These are phyloP conservation scores for Galeopsis tetrahit DNA, from an alignment of 257 asterid species.

Conservation along the genomic window DNA sequence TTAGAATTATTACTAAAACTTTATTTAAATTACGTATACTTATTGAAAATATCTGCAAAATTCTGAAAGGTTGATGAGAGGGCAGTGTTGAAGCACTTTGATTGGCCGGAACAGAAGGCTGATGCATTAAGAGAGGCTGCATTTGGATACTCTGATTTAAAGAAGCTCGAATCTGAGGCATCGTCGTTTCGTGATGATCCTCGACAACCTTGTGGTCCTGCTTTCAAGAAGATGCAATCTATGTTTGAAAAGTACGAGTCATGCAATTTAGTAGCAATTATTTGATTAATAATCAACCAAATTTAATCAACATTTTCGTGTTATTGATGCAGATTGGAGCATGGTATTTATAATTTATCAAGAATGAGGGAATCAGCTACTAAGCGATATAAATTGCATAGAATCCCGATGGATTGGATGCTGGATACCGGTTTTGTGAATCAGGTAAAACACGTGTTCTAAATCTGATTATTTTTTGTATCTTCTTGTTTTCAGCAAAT, in stretches of 20 bases:
- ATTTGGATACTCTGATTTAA: conserved; percentile 86
- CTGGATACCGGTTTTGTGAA: conserved; percentile 73
- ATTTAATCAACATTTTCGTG: conserved; percentile 1
- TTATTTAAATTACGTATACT: neutral
- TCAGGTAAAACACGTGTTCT: conserved; percentile 55
- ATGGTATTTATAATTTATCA: conserved; percentile 74
- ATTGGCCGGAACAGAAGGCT: conserved; percentile 97
- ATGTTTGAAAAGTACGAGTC: conserved; percentile 76
- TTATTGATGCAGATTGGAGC: conserved; percentile 73
- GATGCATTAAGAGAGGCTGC: conserved; percentile 99
- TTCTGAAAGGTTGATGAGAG: conserved; percentile 85
- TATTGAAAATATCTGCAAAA: conserved; percentile 11
- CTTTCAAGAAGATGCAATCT: conserved; percentile 95
- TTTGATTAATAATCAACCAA: neutral
- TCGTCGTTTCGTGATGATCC: conserved; percentile 80
- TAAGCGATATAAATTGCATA: conserved; percentile 66
- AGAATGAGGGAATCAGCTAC: conserved; percentile 89
- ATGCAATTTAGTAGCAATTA: no score
- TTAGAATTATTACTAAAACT: neutral
- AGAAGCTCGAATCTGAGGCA: conserved; percentile 84
- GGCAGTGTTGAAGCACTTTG: conserved; percentile 97
- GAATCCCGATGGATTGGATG: conserved; percentile 94
- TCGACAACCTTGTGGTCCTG: conserved; percentile 70
- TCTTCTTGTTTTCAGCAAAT: neutral
- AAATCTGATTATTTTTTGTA: neutral